A percentile compares a stretch with the other conserved stretches of the same genome.
Evolutionary conservation across 768 basidiomycete genomes (phyloP).

Genomic region (Boletus vinaceobasis): DNA sequence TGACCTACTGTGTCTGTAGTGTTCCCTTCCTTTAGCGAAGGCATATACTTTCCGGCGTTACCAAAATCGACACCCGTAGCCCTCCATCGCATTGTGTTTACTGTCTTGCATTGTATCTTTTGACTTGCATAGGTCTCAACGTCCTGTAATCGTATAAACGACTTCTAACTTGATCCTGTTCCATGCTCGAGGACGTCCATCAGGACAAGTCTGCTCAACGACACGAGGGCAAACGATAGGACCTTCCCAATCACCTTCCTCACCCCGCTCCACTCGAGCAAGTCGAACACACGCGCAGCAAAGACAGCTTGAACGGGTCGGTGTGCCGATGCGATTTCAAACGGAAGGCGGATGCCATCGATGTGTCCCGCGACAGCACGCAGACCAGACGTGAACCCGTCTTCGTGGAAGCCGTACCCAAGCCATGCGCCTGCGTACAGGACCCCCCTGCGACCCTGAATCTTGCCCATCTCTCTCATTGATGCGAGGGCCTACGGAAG

Average conservation of each 20-base stretch:
- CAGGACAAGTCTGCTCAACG: constrained; percentile 4
- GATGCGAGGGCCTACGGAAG: constrained; percentile 46
- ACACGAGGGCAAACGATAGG: constrained; percentile 14
- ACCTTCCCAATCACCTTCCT: constrained; percentile 30
- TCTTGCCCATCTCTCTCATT: constrained; percentile 49
- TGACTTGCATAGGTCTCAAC: constrained; percentile 1
- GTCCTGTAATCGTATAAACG: constrained; percentile 8
- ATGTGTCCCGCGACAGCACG: constrained; percentile 31
- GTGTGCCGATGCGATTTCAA: constrained; percentile 42
- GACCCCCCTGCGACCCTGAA: constrained; percentile 61
- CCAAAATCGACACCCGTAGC: neutral
- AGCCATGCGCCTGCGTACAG: constrained; percentile 70
- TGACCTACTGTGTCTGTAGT: constrained; percentile 6
- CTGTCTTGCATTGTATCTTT: neutral
- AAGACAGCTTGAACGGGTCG: constrained; percentile 20
- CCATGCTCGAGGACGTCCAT: neutral
- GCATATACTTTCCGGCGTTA: neutral
- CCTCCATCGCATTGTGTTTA: neutral
- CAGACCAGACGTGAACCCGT: constrained; percentile 57
- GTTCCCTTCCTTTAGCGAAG: neutral
- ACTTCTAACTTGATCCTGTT: neutral
- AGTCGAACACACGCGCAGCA: constrained; percentile 36
- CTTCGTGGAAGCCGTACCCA: constrained; percentile 81
- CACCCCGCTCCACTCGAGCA: constrained; percentile 36
- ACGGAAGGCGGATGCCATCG: constrained; percentile 36